Evolutionary conservation across 495 filamentous ascomycete genomes (phyloP).

Genomic region (Alectoria sarmentosa): DNA sequence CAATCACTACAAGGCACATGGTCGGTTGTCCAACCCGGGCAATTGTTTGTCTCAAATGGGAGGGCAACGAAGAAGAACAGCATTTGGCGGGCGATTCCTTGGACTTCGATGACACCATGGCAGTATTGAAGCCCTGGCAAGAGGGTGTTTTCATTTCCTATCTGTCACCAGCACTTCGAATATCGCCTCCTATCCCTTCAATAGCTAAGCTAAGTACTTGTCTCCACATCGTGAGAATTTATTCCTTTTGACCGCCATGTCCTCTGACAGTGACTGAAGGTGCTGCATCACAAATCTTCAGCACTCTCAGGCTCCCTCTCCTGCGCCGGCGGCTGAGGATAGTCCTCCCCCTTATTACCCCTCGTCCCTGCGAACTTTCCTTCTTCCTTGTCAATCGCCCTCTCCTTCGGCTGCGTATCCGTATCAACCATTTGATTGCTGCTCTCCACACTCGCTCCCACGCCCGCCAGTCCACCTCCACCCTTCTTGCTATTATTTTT

Average conservation of each 20-base stretch:
- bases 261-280: slow-evolving; percentile 10
- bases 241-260: not conserved
- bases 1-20: too few relatives aligned
- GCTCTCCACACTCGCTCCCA: slow-evolving; percentile 36
- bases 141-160: not conserved
- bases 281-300: not conserved
- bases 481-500: slow-evolving; percentile 47
- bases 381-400: slow-evolving; percentile 27
- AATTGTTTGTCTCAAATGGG: not conserved
- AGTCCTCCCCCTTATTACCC: slow-evolving; percentile 20
- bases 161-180: not conserved
- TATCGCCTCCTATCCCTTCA: not conserved
- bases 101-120: not conserved
- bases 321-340: slow-evolving; percentile 12
- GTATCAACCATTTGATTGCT: slow-evolving; percentile 24
- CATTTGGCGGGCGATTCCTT: not conserved
- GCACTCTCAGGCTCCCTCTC: not conserved
- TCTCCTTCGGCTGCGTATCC: slow-evolving; percentile 22
- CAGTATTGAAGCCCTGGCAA: not conserved
- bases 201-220: not conserved
- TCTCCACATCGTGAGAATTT: not conserved
- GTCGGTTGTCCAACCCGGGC: too few relatives aligned
- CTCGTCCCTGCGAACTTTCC: slow-evolving; percentile 22
- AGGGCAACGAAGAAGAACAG: not conserved
- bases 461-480: slow-evolving; percentile 45